These are phyloP conservation scores for Musa schizocarpa DNA, from an alignment of 176 grass and related monocot species.

Conservation along the genomic window DNA sequence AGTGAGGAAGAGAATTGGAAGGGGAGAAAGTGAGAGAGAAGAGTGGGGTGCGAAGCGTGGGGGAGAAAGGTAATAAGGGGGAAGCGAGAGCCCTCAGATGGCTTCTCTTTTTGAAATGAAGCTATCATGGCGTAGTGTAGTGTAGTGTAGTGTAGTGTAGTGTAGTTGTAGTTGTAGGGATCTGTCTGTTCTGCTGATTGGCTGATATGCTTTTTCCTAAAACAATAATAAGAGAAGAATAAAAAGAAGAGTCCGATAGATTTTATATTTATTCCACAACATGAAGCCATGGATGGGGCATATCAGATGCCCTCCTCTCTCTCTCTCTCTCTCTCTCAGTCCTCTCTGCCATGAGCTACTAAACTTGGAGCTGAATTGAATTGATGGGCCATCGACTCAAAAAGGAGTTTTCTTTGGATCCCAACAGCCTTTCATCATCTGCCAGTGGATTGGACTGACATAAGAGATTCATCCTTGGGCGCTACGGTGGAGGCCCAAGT, in stretches of 20 bases:
- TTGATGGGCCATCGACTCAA: too few relatives aligned
- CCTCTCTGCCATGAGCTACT: too few relatives aligned
- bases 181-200: not conserved
- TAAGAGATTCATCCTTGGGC: not conserved
- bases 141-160: too few relatives aligned
- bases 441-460: not conserved
- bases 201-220: not conserved
- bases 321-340: not conserved
- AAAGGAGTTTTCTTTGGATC: too few relatives aligned
- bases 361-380: too few relatives aligned
- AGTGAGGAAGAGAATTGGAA: not conserved
- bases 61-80: not conserved
- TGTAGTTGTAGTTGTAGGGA: not conserved
- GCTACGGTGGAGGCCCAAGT: too few relatives aligned
- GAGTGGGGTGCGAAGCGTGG: too few relatives aligned
- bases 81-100: not conserved
- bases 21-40: too few relatives aligned
- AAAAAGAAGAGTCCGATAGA: too few relatives aligned
- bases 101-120: not conserved
- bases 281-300: not conserved
- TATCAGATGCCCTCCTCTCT: not conserved
- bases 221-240: not conserved
- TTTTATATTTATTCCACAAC: not conserved
- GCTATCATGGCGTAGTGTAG: not conserved
- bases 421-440: too few relatives aligned